Evolutionary conservation across 352 stramenopile genomes (phyloP), one percentile per base, ranked within the genome.

Genomic region (Globisporangium canariense): DNA sequence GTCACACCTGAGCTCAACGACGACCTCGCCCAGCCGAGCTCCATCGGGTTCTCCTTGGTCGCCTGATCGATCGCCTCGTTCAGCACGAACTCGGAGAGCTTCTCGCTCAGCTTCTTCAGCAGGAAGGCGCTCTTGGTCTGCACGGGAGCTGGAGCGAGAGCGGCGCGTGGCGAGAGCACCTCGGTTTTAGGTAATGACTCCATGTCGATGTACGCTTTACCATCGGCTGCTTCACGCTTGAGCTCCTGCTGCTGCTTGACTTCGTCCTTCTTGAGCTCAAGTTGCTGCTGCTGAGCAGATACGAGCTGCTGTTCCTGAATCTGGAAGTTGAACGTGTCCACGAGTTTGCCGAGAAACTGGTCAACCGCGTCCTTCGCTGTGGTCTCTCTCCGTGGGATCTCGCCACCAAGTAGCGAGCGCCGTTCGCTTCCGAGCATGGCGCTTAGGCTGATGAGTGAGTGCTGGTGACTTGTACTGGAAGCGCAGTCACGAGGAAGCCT

Each of bases 261-360:
- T 43, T 49, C 18, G 43, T 20, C 4, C 16, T 9, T 49, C 18
- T 6, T 22, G 16, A 36, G 4, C 43, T 49, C 16, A 20, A 49
- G 14, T 7, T 25, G 41, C 28, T 60, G 8, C 16, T 45, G 46
- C 32, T 49, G 41, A 45, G 10, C 58, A 16, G 54, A 16, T 14
- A 20, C 20, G 14, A 51, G n/a, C 25, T 36, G 22, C n/a, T 45
- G 40, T 56, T 66, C 55, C 25, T 67, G 52, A 45, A 86, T 68
- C 45, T 73, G 70, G 52, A 86, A 86, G 53, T 67, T 45, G 45
- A 67, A 67, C 34, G 75, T 67, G 49, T 83, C 74, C 41, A 84
- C 72, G 18, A 86, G 47, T 46, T 50, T 67, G 45, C 70, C 74
- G 8, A 83, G 64, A n/a, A 75, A 68, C 14, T 75, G 66, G 20